Evolutionary conservation across 139 green algal genomes (phyloP).

Genomic region (Chlamydomonas eustigma): DNA sequence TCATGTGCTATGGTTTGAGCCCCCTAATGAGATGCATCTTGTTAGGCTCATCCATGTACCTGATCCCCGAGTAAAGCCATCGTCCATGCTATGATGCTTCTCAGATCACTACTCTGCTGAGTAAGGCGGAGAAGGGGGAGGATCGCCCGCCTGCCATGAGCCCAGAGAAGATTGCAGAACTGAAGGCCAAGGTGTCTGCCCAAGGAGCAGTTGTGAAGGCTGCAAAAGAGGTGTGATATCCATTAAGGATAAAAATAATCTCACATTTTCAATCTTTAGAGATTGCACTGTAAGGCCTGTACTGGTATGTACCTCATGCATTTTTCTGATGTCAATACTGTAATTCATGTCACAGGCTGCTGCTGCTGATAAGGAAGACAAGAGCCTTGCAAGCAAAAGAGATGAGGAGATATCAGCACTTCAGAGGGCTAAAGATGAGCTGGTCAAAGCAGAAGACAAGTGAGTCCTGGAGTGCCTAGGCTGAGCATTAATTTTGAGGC

Average conservation of each 20-base stretch:
- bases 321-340: too few relatives aligned
- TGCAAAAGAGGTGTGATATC: constrained; percentile 57
- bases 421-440: constrained; percentile 64
- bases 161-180: constrained; percentile 51
- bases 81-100: too few relatives aligned
- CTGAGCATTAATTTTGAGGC: too few relatives aligned
- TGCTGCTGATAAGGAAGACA: constrained; percentile 51
- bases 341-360: constrained; percentile 45
- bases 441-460: constrained; percentile 57
- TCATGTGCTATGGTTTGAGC: too few relatives aligned
- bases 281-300: too few relatives aligned
- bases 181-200: constrained; percentile 40
- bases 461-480: constrained; percentile 33
- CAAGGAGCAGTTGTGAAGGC: constrained; percentile 69
- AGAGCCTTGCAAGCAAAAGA: constrained; percentile 29
- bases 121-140: constrained; percentile 39
- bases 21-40: too few relatives aligned
- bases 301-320: too few relatives aligned
- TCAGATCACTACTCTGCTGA: constrained; percentile 69
- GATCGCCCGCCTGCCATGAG: constrained; percentile 14
- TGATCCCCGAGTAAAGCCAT: too few relatives aligned
- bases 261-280: too few relatives aligned
- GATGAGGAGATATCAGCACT: constrained; percentile 60
- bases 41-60: too few relatives aligned
- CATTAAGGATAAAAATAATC: background rate